Conservation (phyloP, 768 basidiomycete genomes). For the Panaeolus papilionaceus region DNA sequence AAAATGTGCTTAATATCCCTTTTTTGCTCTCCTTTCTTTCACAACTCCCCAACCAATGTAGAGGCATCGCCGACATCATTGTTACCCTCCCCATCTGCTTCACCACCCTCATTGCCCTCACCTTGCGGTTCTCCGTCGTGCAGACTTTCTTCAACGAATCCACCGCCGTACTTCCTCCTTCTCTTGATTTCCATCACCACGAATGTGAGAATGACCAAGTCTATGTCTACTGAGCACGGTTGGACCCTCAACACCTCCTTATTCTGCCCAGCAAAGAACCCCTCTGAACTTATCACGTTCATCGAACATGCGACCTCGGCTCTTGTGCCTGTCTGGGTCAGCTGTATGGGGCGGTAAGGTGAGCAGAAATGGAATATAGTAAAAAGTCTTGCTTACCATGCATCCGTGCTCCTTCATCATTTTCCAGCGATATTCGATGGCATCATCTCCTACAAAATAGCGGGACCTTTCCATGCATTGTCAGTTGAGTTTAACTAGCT, state of each 20-base stretch:
- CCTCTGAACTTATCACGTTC: conserved; percentile 41
- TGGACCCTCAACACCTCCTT: conserved; percentile 53
- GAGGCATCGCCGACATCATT: conserved; percentile 20
- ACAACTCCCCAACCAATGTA: conserved; percentile 17
- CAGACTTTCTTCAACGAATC: conserved; percentile 24
- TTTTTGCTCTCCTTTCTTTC: background rate
- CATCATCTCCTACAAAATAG: conserved; percentile 57
- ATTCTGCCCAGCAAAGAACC: conserved; percentile 53
- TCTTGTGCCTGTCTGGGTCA: conserved; percentile 34
- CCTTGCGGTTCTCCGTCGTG: conserved; percentile 47
- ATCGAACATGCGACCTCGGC: conserved; percentile 50
- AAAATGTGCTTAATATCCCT: background rate
- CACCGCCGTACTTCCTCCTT: conserved; percentile 42
- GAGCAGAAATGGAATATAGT: background rate
- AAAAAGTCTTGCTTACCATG: conserved; percentile 38
- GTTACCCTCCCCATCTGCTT: conserved; percentile 23
- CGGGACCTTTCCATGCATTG: conserved; percentile 40
- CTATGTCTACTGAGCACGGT: conserved; percentile 54
- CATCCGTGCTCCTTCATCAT: conserved; percentile 43
- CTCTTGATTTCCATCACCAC: conserved; percentile 62
- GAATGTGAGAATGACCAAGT: conserved; percentile 60
- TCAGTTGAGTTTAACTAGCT: background rate
- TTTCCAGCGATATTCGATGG: conserved; percentile 59
- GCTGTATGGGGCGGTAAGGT: background rate
- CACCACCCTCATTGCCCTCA: conserved; percentile 42